Percentiles rank a stretch among this genome's conserved stretches.
Evolutionary conservation across 805 yeast genomes (phyloP).

Genomic region (Scheffersomyces amazonensis): DNA sequence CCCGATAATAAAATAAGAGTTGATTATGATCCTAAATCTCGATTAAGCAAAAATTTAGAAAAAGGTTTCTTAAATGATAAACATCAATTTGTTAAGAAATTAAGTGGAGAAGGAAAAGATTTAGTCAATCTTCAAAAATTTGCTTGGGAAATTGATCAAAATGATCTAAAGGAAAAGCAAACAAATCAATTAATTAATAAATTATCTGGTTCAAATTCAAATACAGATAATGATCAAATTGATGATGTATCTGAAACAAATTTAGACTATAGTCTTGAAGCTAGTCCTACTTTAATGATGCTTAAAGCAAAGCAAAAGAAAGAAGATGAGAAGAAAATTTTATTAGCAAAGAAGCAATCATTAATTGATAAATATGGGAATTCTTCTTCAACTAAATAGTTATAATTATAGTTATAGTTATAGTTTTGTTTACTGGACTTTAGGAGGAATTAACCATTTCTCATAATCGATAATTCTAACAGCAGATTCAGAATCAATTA

Average conservation of each 20-base stretch:
- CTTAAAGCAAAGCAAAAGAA: constrained; percentile 19
- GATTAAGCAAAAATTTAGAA: constrained; percentile 28
- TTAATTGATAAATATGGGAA: constrained; percentile 16
- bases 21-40: constrained; percentile 54
- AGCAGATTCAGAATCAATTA: constrained; percentile 7
- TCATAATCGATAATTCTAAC: constrained; percentile 16
- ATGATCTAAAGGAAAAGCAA: constrained; percentile 11
- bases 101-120: constrained; percentile 19
- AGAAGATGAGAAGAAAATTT: constrained; percentile 11
- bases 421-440: too few relatives aligned
- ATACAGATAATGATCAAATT: constrained; percentile 3
- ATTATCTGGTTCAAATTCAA: constrained; percentile 3
- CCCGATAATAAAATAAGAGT: constrained; percentile 19
- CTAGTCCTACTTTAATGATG: constrained; percentile 36
- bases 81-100: constrained; percentile 51
- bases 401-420: too few relatives aligned
- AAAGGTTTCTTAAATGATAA: constrained; percentile 33
- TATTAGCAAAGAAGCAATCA: constrained; percentile 9
- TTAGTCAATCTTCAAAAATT: constrained; percentile 26
- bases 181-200: constrained; percentile 6
- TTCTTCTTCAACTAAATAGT: neutral
- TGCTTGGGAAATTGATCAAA: constrained; percentile 29
- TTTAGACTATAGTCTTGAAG: constrained; percentile 29
- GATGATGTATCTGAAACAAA: constrained; percentile 15
- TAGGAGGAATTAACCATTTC: constrained; percentile 13